Conservation (phyloP, 306 rosid genomes). For the Prunus persica region Prunus_persica_NCBIv2 NC_034014.1:23842001-23842500, state of each 20-base stretch:
- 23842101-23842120: no score
- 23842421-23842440: not conserved
- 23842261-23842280: not conserved
- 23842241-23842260: not conserved
- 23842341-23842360: no score
- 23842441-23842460: not conserved
- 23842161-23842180: not conserved
- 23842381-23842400: not conserved
- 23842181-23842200: not conserved
- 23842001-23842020: not conserved
- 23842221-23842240: not conserved
- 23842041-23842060: not conserved
- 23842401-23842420: not conserved
- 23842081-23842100: no score
- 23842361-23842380: not conserved
- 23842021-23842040: not conserved
- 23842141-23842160: not conserved
- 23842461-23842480: not conserved
- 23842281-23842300: not conserved
- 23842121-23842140: no score
- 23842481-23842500: not conserved
- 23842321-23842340: no score
- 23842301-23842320: no score
- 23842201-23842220: not conserved
- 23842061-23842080: not conserved